These are phyloP conservation scores for Mycena latifolia DNA, from an alignment of 768 basidiomycete species.

Conservation along the genomic window DNA sequence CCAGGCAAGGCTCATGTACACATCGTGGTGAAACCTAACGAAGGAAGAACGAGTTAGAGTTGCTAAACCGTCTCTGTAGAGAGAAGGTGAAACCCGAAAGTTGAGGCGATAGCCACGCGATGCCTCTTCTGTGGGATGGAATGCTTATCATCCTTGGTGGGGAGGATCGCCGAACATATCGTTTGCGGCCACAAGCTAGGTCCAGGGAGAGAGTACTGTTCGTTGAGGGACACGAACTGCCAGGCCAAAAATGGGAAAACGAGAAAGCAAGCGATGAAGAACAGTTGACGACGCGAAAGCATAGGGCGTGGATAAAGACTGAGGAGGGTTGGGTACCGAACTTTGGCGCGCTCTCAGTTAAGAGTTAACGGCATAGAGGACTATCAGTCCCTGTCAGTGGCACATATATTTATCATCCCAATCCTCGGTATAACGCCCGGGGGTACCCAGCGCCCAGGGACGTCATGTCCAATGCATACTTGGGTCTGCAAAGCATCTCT, in stretches of 20 bases:
- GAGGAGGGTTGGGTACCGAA: background rate
- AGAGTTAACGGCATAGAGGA: background rate
- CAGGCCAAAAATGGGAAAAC: slow-evolving; percentile 23
- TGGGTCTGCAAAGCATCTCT: too few species aligned
- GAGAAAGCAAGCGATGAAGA: slow-evolving; percentile 19
- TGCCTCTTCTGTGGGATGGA: slow-evolving; percentile 36
- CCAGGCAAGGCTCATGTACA: slow-evolving; percentile 51
- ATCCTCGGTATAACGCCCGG: too few species aligned
- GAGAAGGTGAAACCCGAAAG: slow-evolving; percentile 47
- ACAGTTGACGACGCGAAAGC: slow-evolving; percentile 21
- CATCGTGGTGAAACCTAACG: slow-evolving; percentile 55
- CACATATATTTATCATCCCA: background rate
- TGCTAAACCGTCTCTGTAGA: too few species aligned
- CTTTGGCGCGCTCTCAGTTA: background rate
- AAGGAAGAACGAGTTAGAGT: too few species aligned
- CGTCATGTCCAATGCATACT: too few species aligned
- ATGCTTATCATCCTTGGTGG: slow-evolving; percentile 11
- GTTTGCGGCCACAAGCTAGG: background rate
- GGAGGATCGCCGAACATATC: slow-evolving; percentile 1
- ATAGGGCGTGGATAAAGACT: slow-evolving; percentile 3
- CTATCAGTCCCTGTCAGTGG: background rate
- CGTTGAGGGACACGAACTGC: slow-evolving; percentile 17
- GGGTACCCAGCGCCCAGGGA: too few species aligned
- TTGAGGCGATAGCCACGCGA: slow-evolving; percentile 50
- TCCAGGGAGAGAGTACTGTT: slow-evolving; percentile 8